These are phyloP conservation scores for Thelephora terrestris DNA, from an alignment of 1,284 basidiomycete genomes.

Conservation along the genomic window DNA sequence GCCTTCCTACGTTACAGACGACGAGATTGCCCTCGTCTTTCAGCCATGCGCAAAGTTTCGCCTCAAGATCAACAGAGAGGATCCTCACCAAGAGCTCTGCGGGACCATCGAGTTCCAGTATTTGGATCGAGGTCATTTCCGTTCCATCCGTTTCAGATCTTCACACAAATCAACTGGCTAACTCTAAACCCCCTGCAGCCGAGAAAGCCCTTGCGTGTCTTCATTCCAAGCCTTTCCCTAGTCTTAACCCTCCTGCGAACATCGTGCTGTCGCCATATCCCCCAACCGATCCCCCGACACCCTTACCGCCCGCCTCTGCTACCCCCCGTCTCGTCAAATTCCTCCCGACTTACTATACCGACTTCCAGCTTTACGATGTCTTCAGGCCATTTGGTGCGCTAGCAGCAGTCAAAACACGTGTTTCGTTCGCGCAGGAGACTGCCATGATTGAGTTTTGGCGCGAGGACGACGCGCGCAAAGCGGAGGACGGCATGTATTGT, in stretches of 20 bases:
- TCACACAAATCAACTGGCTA: conserved; percentile 6
- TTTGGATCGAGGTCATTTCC: conserved; percentile 58
- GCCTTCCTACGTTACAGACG: conserved; percentile 59
- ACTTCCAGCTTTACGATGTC: conserved; percentile 69
- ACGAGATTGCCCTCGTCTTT: conserved; percentile 61
- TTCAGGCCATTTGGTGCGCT: conserved; percentile 68
- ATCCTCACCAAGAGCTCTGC: conserved; percentile 35
- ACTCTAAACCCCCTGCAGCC: conserved; percentile 34
- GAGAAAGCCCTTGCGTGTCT: conserved; percentile 83
- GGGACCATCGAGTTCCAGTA: conserved; percentile 74
- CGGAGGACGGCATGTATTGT: conserved; percentile 74
- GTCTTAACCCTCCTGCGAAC: conserved; percentile 40
- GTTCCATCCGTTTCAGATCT: conserved; percentile 7
- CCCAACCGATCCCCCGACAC: conserved; percentile 56
- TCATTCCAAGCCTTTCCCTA: conserved; percentile 60
- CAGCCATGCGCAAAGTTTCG: conserved; percentile 68
- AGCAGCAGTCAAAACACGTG: conserved; percentile 59
- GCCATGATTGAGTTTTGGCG: conserved; percentile 82
- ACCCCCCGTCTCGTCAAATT: conserved; percentile 71
- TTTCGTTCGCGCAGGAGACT: conserved; percentile 59
- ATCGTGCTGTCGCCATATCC: conserved; percentile 69
- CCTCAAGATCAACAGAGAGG: conserved; percentile 61
- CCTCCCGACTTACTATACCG: conserved; percentile 54
- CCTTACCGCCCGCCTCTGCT: conserved; percentile 63
- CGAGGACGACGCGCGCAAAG: conserved; percentile 72